Base-by-base conservation (phyloP, 768 basidiomycete species). In the Strobilomyces echinocephalus region DNA sequence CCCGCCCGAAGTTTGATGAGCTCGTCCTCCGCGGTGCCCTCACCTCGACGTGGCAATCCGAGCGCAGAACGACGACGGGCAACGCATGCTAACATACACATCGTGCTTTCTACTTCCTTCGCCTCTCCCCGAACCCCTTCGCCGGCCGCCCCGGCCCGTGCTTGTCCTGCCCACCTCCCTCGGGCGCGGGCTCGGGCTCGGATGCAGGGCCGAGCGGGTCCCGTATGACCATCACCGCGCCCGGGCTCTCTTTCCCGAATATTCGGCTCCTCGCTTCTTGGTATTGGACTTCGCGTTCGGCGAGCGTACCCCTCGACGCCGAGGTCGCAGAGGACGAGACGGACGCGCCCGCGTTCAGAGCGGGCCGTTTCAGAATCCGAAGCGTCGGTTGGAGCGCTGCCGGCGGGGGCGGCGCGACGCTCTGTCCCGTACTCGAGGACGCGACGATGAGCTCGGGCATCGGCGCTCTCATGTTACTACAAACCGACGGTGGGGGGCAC, bases 231-330 rank as follows among this genome's bases (percentile, higher is more conserved):
- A n/a, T n/a, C 35, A 68, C 5, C 35, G 35, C 8, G 1, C 5
- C 35, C 8, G 21, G 10, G 2, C 21, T 30, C 26, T 61, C 56
- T 16, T 58, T 60, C 4, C 83, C 82, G 55, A 90, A 91, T 49
- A 91, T 90, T 20, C 88, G 77, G 50, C 84, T 81, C 26, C 88
- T 73, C 3, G 88, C 87, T 18, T 82, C 85, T 52, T 84, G 79
- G 65, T 91, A 91, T 50, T 82, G 78, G 16, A 80, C 84, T 64
- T 88, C 87, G 39, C 87, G 79, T 51, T 87, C 84, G 33, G 81
- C 77, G 4, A 87, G 71, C 9, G 73, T 55, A 11, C 66, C 61
- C 39, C 72, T 54, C 21, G 63, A 58, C 74, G 1, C 33, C 26
- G 31, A 73, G 0, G 24, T 24, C 24, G 24, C 2, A 24, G 24